These are phyloP conservation scores for Penicillium brasilianum DNA, from an alignment of 2,329 filamentous ascomycete genomes.

Conservation along the genomic window DNA sequence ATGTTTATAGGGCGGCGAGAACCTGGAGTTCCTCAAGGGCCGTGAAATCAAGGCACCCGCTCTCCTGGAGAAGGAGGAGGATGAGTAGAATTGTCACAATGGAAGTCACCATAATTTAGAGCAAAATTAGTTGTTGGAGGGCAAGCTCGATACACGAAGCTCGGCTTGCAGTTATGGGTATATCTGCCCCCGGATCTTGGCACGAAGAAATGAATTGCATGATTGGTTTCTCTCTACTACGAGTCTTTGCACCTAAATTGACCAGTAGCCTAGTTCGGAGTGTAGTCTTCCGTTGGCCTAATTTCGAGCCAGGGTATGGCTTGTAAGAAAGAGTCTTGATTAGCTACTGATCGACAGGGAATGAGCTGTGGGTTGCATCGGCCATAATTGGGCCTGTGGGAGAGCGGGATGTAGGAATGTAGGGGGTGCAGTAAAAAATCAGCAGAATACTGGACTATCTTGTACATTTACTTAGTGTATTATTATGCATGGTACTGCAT, in stretches of 20 bases:
- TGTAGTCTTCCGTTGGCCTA: background rate
- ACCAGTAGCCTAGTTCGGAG: background rate
- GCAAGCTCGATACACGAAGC: slow-evolving; percentile 1
- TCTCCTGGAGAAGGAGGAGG: slow-evolving; percentile 65
- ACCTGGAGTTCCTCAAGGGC: slow-evolving; percentile 64
- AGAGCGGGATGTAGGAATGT: slow-evolving; percentile 2
- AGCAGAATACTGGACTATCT: no score
- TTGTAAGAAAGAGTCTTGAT: background rate
- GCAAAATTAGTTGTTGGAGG: background rate
- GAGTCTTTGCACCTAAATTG: background rate
- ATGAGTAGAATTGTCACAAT: slow-evolving; percentile 20
- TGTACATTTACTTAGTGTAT: no score
- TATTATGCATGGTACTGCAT: no score
- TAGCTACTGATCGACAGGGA: slow-evolving; percentile 5
- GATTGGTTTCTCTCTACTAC: background rate
- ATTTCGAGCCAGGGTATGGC: background rate
- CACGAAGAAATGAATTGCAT: slow-evolving; percentile 33
- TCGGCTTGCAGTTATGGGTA: slow-evolving; percentile 3
- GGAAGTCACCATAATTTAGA: background rate
- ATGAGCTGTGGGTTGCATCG: slow-evolving; percentile 19
- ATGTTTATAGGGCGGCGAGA: slow-evolving; percentile 61
- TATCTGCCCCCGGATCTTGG: slow-evolving; percentile 14
- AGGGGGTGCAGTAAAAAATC: background rate
- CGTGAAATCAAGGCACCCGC: slow-evolving; percentile 67
- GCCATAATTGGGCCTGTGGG: slow-evolving; percentile 9